A percentile compares a stretch with the other conserved stretches of the same genome.
Conservation (phyloP, 2,329 filamentous ascomycete genomes). For the Scytalidium sp. region DNA sequence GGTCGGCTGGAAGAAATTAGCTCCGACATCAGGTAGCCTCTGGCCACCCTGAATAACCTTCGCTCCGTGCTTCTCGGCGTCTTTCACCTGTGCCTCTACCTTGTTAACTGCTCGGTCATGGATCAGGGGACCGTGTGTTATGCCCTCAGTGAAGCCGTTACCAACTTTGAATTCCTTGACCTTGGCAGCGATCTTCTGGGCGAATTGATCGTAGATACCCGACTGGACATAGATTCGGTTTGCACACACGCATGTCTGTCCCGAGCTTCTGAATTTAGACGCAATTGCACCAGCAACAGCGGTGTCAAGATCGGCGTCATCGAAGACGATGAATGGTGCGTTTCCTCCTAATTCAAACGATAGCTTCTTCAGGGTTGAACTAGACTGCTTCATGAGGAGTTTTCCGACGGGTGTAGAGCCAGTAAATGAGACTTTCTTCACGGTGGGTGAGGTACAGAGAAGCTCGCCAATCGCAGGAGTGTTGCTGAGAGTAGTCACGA, state of each 20-base stretch:
- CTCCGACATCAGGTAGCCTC: constrained; percentile 68
- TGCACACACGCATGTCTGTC: constrained; percentile 92
- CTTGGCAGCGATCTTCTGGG: constrained; percentile 64
- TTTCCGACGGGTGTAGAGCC: constrained; percentile 70
- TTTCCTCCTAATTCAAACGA: constrained; percentile 94
- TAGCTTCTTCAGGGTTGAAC: constrained; percentile 74
- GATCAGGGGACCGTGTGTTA: constrained; percentile 81
- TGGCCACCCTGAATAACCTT: constrained; percentile 74
- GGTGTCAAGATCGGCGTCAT: constrained; percentile 84
- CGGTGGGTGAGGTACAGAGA: constrained; percentile 70
- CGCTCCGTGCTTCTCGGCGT: constrained; percentile 75
- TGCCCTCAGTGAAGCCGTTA: constrained; percentile 64
- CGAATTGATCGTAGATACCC: constrained; percentile 75
- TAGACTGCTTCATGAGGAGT: constrained; percentile 84
- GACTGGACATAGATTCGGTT: constrained; percentile 80
- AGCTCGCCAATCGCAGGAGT: constrained; percentile 75
- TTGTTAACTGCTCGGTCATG: constrained; percentile 79
- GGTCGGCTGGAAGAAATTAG: constrained; percentile 87
- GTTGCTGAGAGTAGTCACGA: constrained; percentile 77
- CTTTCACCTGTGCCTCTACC: constrained; percentile 75
- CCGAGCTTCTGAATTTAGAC: constrained; percentile 90
- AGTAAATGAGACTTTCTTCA: constrained; percentile 94
- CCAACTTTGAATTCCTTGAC: constrained; percentile 75
- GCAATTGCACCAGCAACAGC: constrained; percentile 81
- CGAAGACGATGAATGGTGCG: constrained; percentile 94